Conservation (phyloP, 495 filamentous ascomycete genomes). For the Daldinia caldariorum region DNA sequence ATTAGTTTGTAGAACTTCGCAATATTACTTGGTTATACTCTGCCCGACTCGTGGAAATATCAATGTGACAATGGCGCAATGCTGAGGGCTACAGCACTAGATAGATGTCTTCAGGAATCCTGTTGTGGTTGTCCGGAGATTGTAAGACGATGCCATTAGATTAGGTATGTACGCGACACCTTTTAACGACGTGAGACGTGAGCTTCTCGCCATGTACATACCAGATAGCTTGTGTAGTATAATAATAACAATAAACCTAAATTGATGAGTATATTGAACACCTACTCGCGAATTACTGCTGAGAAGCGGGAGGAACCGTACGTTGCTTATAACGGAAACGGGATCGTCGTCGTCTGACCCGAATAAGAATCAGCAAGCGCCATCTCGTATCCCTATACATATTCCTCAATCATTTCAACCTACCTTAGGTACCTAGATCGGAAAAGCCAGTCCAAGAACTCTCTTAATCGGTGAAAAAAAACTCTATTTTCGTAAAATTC, state of each 20-base stretch:
- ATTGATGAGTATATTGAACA: not conserved
- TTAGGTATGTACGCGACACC: not conserved
- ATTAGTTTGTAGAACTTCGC: slow-evolving; percentile 5
- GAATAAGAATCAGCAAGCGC: slow-evolving; percentile 10
- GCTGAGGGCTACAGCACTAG: not conserved
- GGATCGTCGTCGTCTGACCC: not conserved
- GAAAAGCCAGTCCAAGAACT: not conserved
- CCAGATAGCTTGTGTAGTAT: too few relatives aligned
- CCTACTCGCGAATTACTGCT: not conserved
- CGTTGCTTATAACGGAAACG: not conserved
- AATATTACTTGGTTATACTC: slow-evolving; percentile 8
- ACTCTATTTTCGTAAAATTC: slow-evolving; percentile 23
- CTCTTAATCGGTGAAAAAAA: slow-evolving; percentile 4
- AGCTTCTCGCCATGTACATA: slow-evolving; percentile 1
- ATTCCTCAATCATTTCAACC: slow-evolving; percentile 20
- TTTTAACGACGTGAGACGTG: not conserved
- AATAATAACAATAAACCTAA: slow-evolving; percentile 8
- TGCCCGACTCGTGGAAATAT: not conserved
- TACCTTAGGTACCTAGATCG: slow-evolving; percentile 5
- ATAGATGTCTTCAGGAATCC: not conserved
- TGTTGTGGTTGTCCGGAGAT: not conserved
- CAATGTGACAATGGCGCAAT: too few relatives aligned
- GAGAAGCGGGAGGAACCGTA: slow-evolving; percentile 3
- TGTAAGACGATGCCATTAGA: not conserved
- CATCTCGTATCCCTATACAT: slow-evolving; percentile 2